Percentiles rank a stretch among this genome's conserved stretches.
phyloP scores from a whole-genome alignment of 225 moss, liverwort and hornwort species.

The Physcomitrium patens region DNA sequence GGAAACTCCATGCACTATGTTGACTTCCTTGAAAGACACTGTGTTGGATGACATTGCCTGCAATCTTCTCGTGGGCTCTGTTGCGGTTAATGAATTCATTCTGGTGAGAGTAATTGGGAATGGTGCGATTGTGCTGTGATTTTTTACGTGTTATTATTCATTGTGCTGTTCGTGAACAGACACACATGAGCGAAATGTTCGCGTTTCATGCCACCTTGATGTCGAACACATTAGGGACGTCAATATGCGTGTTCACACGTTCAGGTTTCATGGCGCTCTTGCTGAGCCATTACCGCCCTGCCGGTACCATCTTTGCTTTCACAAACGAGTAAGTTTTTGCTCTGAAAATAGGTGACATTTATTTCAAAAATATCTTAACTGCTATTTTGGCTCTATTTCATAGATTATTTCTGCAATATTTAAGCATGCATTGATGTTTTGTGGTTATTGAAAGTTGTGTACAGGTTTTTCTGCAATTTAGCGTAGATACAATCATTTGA shows the following conservation, averaged over 20 bases:
- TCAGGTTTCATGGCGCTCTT: constrained; percentile 95
- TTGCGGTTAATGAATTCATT: constrained; percentile 17
- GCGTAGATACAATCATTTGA: not conserved
- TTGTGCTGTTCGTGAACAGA: constrained; percentile 50
- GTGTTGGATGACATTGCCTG: not conserved
- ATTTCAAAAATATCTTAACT: not conserved
- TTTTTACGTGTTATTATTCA: constrained; percentile 11
- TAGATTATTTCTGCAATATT: not conserved
- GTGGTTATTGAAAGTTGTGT: not conserved
- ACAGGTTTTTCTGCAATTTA: not conserved
- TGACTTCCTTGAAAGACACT: not conserved
- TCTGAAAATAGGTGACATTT: constrained; percentile 38
- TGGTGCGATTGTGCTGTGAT: not conserved
- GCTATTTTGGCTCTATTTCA: not conserved
- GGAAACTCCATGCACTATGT: not conserved
- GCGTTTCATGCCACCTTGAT: constrained; percentile 99
- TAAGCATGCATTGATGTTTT: not conserved
- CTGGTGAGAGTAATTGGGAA: not conserved
- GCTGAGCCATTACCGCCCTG: constrained; percentile 96
- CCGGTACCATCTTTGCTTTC: too few species aligned
- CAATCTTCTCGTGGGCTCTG: constrained; percentile 6
- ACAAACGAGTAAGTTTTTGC: constrained; percentile 47
- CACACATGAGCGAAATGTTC: constrained; percentile 99
- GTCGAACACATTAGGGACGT: constrained; percentile 99
- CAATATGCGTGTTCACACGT: constrained; percentile 91